phyloP scores from a whole-genome alignment of 2,329 filamentous ascomycete genomes.

The Penicillium digitatum region DNA sequence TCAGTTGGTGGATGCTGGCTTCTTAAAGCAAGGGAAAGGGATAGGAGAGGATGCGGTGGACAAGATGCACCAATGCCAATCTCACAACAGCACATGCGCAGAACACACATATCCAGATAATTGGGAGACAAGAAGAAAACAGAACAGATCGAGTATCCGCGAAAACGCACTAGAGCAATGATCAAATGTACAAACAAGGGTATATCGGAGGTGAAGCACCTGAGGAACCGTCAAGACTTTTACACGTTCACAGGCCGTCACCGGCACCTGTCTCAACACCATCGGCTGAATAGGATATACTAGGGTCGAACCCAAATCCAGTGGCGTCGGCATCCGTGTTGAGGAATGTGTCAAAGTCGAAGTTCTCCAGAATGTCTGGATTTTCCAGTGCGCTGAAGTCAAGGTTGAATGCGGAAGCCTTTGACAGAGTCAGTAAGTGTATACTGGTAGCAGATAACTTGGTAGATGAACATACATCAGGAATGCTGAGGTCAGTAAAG shows the following conservation, averaged over 20 bases:
- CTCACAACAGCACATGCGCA: conserved; percentile 23
- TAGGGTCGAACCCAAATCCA: conserved; percentile 44
- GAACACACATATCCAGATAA: conserved; percentile 31
- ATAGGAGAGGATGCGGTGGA: conserved; percentile 23
- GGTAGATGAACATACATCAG: conserved; percentile 34
- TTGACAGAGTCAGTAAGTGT: not conserved
- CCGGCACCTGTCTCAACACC: conserved; percentile 44
- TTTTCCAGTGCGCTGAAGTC: conserved; percentile 47
- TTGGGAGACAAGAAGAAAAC: conserved; percentile 23
- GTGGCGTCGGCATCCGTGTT: conserved; percentile 51
- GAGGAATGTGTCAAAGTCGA: conserved; percentile 65
- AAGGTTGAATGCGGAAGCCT: conserved; percentile 38
- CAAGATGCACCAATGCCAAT: conserved; percentile 38
- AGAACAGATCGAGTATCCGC: conserved; percentile 18
- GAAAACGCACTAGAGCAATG: conserved; percentile 25
- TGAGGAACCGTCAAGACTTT: conserved; percentile 33
- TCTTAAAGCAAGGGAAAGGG: conserved; percentile 15
- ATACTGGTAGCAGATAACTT: not conserved
- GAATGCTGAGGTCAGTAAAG: conserved; percentile 35
- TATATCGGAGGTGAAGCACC: conserved; percentile 36
- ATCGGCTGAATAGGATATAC: conserved; percentile 37
- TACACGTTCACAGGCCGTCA: conserved; percentile 37
- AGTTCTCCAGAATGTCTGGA: conserved; percentile 50
- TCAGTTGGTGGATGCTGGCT: conserved; percentile 12
- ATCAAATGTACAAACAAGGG: conserved; percentile 40